Base-by-base conservation (phyloP, 495 filamentous ascomycete genomes). In the Choiromyces venosus region DNA sequence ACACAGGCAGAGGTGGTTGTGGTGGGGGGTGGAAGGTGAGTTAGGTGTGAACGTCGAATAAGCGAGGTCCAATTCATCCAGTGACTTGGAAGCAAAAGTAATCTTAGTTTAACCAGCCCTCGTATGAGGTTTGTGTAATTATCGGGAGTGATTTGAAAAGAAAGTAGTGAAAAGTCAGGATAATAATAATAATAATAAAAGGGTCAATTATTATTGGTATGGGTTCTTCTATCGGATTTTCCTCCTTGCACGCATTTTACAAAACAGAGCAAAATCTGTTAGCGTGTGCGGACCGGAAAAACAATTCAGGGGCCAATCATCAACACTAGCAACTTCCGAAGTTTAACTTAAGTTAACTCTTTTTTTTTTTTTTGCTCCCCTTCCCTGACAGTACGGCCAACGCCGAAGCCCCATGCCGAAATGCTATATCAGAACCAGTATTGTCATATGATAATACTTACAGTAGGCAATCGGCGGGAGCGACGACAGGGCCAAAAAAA, bases 251-350 rank as follows among this genome's bases (percentile, higher is more conserved):
- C n/a, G 21, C 7, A 10, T 12, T n/a, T n/a, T 25, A 42, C 18
- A 42, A 42, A 42, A 18, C 2, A 10, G 12, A 52, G 46, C 21
- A 52, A 52, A 52, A 52, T 18, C 21, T 21, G 6, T 56, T 56
- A 56, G 52, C 52, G n/a, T 56, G 52, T 8, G 52, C 9, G 52
- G 52, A 10, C n/a, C 52, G 52, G 52, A 56, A 56, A 56, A 56
- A 56, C 52, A 25, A 56, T 56, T 29, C 52, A 21, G 52, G 52
- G 52, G 52, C 52, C n/a, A 56, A 56, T 56, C 52, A 56, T 56
- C n/a, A 21, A 12, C 52, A 29, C 8, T 29, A 29, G n/a, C 52
- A 56, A 56, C 52, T 56, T 25, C 52, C 52, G 52, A 56, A 9
- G 19, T n/a, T 56, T 29, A 29, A 56, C 52, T 25, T 14, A 56